These are phyloP conservation scores for Trichoderma brevicompactum DNA, from an alignment of 2,329 filamentous ascomycete genomes.

Conservation along the genomic window DNA sequence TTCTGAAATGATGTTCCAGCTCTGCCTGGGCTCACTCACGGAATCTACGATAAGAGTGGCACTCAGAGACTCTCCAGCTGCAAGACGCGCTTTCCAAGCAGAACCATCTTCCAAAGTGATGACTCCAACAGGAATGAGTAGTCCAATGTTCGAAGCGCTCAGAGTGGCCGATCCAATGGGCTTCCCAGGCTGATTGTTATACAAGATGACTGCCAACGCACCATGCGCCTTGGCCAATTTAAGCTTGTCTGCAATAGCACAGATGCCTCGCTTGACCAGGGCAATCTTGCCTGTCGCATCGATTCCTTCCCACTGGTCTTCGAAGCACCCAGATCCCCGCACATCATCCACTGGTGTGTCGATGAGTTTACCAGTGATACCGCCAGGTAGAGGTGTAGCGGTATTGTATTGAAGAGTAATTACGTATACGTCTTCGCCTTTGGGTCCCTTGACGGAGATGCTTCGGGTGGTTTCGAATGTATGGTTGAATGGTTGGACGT, in stretches of 20 bases:
- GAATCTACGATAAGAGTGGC: conserved; percentile 43
- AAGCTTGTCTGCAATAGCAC: conserved; percentile 49
- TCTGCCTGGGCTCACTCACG: conserved; percentile 39
- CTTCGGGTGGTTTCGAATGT: conserved; percentile 49
- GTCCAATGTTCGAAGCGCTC: conserved; percentile 43
- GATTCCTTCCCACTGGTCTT: conserved; percentile 48
- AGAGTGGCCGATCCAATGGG: conserved; percentile 54
- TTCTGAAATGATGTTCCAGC: conserved; percentile 48
- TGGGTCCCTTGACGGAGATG: conserved; percentile 51
- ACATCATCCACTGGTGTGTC: conserved; percentile 44
- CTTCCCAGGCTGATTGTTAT: conserved; percentile 59
- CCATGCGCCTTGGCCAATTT: conserved; percentile 48
- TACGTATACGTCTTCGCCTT: conserved; percentile 50
- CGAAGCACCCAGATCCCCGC: conserved; percentile 45
- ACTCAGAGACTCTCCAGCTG: conserved; percentile 37
- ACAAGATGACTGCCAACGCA: conserved; percentile 57
- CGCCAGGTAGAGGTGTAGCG: conserved; percentile 46
- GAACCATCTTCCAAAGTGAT: conserved; percentile 41
- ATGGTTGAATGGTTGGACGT: conserved; percentile 53
- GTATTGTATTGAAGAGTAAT: conserved; percentile 53
- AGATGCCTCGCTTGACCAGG: conserved; percentile 51
- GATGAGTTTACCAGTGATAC: conserved; percentile 42
- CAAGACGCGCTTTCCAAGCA: conserved; percentile 41
- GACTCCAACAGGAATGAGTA: conserved; percentile 42
- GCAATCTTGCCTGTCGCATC: conserved; percentile 49